phyloP scores from a whole-genome alignment of 345 rosid species.

The Corchorus capsularis region DNA sequence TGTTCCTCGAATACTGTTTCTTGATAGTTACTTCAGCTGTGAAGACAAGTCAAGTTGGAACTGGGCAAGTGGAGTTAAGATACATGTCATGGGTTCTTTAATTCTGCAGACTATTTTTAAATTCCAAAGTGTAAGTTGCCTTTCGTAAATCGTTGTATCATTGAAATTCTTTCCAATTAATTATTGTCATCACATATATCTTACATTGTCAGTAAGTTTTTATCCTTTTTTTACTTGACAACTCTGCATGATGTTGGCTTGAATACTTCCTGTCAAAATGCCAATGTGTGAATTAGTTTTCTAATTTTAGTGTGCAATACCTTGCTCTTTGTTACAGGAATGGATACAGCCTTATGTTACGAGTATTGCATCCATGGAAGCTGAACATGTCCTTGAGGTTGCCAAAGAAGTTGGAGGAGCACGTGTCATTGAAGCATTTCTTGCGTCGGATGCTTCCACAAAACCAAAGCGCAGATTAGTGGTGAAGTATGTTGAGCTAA shows the following conservation, averaged over 20 bases:
- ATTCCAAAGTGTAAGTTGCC: slow-evolving; percentile 69
- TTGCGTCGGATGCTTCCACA: slow-evolving; percentile 64
- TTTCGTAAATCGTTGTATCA: slow-evolving; percentile 13
- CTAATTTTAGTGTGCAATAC: slow-evolving; percentile 8
- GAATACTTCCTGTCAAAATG: not conserved
- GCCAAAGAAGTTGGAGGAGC: slow-evolving; percentile 84
- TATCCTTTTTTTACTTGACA: not conserved
- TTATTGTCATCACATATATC: not conserved
- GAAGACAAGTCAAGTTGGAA: slow-evolving; percentile 67
- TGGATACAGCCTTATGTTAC: slow-evolving; percentile 63
- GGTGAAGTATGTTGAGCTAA: slow-evolving; percentile 56
- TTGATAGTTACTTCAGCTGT: slow-evolving; percentile 71
- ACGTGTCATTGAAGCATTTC: slow-evolving; percentile 86
- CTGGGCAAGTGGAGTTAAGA: slow-evolving; percentile 73
- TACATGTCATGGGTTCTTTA: slow-evolving; percentile 84
- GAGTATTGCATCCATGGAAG: slow-evolving; percentile 77
- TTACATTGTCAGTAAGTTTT: no score
- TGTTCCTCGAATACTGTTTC: slow-evolving; percentile 77
- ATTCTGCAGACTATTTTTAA: slow-evolving; percentile 85
- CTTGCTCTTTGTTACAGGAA: slow-evolving; percentile 49
- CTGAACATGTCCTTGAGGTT: slow-evolving; percentile 62
- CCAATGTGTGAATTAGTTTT: slow-evolving; percentile 10
- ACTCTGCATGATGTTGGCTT: not conserved
- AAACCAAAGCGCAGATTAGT: slow-evolving; percentile 77
- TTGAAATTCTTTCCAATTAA: not conserved